Base-by-base conservation (phyloP, 139 green algal genomes). In the Limnomonas spitsbergensis region DNA sequence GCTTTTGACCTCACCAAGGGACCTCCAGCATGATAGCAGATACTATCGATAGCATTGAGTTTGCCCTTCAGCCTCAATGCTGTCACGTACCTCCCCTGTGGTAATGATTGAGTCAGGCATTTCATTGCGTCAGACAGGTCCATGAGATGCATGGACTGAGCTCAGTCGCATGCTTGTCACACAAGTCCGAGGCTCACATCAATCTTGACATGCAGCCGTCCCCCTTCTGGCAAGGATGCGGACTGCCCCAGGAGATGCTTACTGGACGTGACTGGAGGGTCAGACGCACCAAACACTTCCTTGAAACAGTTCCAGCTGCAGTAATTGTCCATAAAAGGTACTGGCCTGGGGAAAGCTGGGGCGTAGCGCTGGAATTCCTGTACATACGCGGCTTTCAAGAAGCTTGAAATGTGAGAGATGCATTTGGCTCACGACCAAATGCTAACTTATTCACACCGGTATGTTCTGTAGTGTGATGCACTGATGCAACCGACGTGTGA, bases 11-110 rank as follows among this genome's bases (percentile, higher is more conserved):
- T 83, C 69, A 89, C 85, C 76, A 92, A 52, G 1, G 88, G 88
- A 1, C 88, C 88, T 1, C 85, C 88, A 36, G 88, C 88, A 67
- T 92, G 88, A 54, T 86, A 92, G 66, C 88, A 92, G 0, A 89
- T 71, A 38, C 75, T 86, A 76, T 92, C 86, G 14, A 92, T 86
- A 35, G 75, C 84, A 29, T 72, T 53, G 26, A 91, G 69, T 53
- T 82, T 72, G 6, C 79, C 82, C 0, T 84, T 72, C 0, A 81
- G 4, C 1, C 80, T 52, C 14, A 92, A 29, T 0, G 91, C 39
- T 0, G 81, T 84, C 0, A 92, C 70, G 52, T 90, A 92, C 1
- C 88, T 82, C 0, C 82, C 87, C 87, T 91, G 80, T 39, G 35
- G n/a, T n/a, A n/a, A n/a, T n/a, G n/a, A 61, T 61, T 61, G 47